Evolutionary conservation across 768 basidiomycete species (phyloP).

Genomic region (Rhodotorula kratochvilovae): DNA sequence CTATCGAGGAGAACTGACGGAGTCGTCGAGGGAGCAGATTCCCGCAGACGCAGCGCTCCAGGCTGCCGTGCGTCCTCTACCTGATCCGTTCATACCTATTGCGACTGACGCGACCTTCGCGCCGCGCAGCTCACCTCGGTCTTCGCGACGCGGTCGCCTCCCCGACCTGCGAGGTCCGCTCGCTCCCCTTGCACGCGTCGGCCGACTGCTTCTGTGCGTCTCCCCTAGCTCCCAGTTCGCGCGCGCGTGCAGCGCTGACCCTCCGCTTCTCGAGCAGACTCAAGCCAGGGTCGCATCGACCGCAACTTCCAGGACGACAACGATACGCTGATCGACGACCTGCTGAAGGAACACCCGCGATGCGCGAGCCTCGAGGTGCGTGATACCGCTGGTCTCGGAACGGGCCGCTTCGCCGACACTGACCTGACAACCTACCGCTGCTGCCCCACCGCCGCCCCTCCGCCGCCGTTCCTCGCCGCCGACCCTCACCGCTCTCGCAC

Average conservation of each 20-base stretch:
- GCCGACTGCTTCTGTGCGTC: slow-evolving; percentile 61
- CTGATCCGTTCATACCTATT: too few species aligned
- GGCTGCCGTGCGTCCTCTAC: slow-evolving; percentile 51
- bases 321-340: slow-evolving; percentile 57
- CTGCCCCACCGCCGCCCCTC: too few species aligned
- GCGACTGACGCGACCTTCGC: background rate
- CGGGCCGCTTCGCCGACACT: too few species aligned
- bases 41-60: slow-evolving; percentile 59
- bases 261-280: slow-evolving; percentile 53
- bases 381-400: too few species aligned
- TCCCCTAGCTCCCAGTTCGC: background rate
- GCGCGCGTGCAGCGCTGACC: too few species aligned
- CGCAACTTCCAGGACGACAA: slow-evolving; percentile 73
- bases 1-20: background rate
- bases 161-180: slow-evolving; percentile 51
- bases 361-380: slow-evolving; percentile 67
- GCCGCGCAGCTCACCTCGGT: slow-evolving; percentile 2
- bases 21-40: slow-evolving; percentile 52
- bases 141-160: slow-evolving; percentile 6
- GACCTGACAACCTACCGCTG: too few species aligned
- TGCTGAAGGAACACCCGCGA: slow-evolving; percentile 55
- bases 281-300: slow-evolving; percentile 73
- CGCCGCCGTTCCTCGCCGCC: too few species aligned
- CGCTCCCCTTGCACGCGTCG: slow-evolving; percentile 63
- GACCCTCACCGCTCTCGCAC: background rate